A percentile compares a stretch with the other conserved stretches of the same genome.
These are phyloP conservation scores for Thielaviopsis punctulata DNA, from an alignment of 2,329 filamentous ascomycete genomes.

Conservation along the genomic window DNA sequence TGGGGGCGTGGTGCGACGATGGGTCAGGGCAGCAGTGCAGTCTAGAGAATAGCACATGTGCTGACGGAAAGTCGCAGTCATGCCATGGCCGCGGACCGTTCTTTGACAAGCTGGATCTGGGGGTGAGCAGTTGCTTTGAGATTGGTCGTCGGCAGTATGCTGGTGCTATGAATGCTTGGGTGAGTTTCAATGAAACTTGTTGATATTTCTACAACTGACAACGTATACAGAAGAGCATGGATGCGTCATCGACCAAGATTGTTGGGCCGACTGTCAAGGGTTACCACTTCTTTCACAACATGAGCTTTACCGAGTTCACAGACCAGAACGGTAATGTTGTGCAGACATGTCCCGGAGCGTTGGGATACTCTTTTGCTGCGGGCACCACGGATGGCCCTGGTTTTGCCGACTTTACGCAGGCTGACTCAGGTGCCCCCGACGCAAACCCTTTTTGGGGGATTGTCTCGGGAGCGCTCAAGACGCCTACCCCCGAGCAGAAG, in stretches of 20 bases:
- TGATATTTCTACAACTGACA: conserved; percentile 1
- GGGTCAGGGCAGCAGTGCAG: conserved; percentile 52
- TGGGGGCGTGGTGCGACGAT: conserved; percentile 77
- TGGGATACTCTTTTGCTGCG: conserved; percentile 80
- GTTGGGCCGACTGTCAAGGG: conserved; percentile 51
- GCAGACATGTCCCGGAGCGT: conserved; percentile 63
- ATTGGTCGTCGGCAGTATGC: conserved; percentile 51
- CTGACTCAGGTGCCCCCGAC: conserved; percentile 50
- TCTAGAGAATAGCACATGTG: conserved; percentile 65
- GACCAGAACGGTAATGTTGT: conserved; percentile 55
- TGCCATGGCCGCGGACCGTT: conserved; percentile 57
- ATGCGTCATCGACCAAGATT: conserved; percentile 30
- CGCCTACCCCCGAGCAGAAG: conserved; percentile 50
- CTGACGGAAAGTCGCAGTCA: conserved; percentile 43
- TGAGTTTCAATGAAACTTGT: not conserved
- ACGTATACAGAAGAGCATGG: conserved; percentile 32
- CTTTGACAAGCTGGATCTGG: conserved; percentile 48
- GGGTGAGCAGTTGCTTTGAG: conserved; percentile 59
- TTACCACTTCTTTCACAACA: conserved; percentile 67
- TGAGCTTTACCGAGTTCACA: conserved; percentile 54
- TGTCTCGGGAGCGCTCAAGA: conserved; percentile 52
- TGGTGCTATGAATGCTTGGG: conserved; percentile 29
- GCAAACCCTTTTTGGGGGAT: conserved; percentile 62
- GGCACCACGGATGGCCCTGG: conserved; percentile 83
- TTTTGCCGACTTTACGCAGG: conserved; percentile 78